phyloP scores from a whole-genome alignment of 1,284 basidiomycete species.

The Trichosporon inkin region DNA sequence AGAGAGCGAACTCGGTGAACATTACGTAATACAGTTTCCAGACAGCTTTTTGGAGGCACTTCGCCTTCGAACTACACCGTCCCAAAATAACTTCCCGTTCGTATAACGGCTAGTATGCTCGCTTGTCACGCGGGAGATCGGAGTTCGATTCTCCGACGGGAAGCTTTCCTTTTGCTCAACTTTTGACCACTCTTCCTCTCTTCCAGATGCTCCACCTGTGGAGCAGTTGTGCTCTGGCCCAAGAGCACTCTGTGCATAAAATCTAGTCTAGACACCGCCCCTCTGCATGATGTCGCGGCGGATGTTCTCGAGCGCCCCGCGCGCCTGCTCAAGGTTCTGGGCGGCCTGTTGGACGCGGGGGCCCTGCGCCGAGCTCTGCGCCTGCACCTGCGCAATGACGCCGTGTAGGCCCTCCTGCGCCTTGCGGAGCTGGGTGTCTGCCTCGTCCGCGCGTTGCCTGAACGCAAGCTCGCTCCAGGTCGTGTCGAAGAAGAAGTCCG shows the following conservation, averaged over 20 bases:
- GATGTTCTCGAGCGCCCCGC: constrained; percentile 11
- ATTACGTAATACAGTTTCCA: too few relatives aligned
- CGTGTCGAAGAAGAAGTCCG: constrained; percentile 31
- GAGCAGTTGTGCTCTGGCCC: neutral
- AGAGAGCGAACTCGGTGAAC: too few relatives aligned
- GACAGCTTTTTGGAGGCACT: too few relatives aligned
- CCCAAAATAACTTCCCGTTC: constrained; percentile 22
- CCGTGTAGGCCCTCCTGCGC: neutral
- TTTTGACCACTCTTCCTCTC: too few relatives aligned
- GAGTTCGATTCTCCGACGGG: constrained; percentile 36
- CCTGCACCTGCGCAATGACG: constrained; percentile 8
- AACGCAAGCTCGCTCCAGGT: constrained; percentile 28
- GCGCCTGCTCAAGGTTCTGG: constrained; percentile 8
- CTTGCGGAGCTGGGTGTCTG: neutral
- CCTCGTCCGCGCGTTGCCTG: constrained; percentile 22
- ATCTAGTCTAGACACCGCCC: neutral
- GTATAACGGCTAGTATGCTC: constrained; percentile 42
- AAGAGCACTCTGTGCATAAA: neutral
- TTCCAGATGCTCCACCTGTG: too few relatives aligned
- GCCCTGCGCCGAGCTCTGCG: neutral
- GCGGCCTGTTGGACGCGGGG: neutral
- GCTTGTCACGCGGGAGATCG: constrained; percentile 35
- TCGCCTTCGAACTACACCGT: too few relatives aligned
- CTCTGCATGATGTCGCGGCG: constrained; percentile 14
- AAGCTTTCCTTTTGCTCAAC: constrained; percentile 15